Percentiles rank a stretch among this genome's conserved stretches.
phyloP scores from a whole-genome alignment of 73 alveolate genomes.

The Paramecium pentaurelia region DNA sequence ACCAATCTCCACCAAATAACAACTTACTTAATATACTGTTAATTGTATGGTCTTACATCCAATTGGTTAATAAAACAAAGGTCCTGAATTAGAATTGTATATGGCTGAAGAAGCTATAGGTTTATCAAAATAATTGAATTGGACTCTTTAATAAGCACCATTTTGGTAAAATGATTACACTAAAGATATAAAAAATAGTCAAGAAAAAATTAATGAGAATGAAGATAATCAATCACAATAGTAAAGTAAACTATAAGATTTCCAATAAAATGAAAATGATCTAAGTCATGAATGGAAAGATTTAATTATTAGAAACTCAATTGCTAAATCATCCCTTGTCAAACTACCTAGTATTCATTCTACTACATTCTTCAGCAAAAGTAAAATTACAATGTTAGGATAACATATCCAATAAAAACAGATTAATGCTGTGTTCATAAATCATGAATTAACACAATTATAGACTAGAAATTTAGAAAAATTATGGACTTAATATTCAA shows the following conservation, averaged over 20 bases:
- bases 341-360: constrained; percentile 66
- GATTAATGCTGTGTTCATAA: constrained; percentile 74
- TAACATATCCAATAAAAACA: constrained; percentile 58
- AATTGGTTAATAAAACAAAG: constrained; percentile 50
- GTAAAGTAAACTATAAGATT: background rate
- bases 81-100: constrained; percentile 75
- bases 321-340: constrained; percentile 73
- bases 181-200: background rate
- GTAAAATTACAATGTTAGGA: constrained; percentile 76
- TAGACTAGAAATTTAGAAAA: constrained; percentile 80
- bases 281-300: constrained; percentile 79
- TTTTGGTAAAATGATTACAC: constrained; percentile 36
- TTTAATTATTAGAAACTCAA: constrained; percentile 61
- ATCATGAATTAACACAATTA: constrained; percentile 67
- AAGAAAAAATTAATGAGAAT: background rate
- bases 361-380: constrained; percentile 70
- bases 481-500: constrained; percentile 50
- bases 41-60: constrained; percentile 57
- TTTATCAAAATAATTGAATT: constrained; percentile 74
- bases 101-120: constrained; percentile 95
- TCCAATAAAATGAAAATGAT: constrained; percentile 56
- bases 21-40: background rate
- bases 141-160: constrained; percentile 73
- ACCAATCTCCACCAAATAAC: background rate
- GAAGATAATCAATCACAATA: constrained; percentile 36